Evolutionary conservation across 23 red algal genomes (phyloP).

Genomic region (Gracilaria caudata): DNA sequence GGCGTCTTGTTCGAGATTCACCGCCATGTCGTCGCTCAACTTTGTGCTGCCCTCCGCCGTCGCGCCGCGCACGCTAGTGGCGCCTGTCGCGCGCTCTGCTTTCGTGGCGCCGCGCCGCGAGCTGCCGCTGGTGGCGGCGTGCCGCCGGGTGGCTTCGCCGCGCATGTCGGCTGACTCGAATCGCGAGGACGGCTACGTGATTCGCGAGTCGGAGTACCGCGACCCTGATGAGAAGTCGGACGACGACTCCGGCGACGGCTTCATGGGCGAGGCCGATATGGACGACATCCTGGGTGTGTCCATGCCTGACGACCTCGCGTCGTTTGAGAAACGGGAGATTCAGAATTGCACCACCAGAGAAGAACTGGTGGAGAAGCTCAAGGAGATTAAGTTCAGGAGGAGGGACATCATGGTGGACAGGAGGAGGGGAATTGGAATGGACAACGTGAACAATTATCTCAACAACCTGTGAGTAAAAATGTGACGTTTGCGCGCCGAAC

Average conservation of each 20-base stretch:
- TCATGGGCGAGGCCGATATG: conserved; percentile 57
- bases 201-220: conserved; percentile 39
- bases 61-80: not conserved
- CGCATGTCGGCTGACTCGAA: not conserved
- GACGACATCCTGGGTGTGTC: conserved; percentile 61
- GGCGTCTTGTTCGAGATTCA: no score
- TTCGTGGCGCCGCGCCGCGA: not conserved
- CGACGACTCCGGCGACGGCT: conserved; percentile 67
- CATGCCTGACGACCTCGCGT: conserved; percentile 65
- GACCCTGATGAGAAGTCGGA: conserved; percentile 50
- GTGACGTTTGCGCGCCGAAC: no score
- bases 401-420: conserved; percentile 47
- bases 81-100: not conserved
- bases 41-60: conserved; percentile 1
- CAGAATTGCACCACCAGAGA: not conserved
- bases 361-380: conserved; percentile 45
- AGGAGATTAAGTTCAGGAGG: conserved; percentile 58
- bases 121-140: not conserved
- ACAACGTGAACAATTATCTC: conserved; percentile 54
- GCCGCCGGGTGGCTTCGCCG: not conserved
- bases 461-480: conserved; percentile 48
- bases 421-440: conserved; percentile 59
- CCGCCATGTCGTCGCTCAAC: conserved; percentile 8
- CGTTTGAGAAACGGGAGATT: conserved; percentile 49
- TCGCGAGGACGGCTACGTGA: conserved; percentile 36